Conservation (phyloP, 768 basidiomycete species). For the Mycena galericulata region DNA sequence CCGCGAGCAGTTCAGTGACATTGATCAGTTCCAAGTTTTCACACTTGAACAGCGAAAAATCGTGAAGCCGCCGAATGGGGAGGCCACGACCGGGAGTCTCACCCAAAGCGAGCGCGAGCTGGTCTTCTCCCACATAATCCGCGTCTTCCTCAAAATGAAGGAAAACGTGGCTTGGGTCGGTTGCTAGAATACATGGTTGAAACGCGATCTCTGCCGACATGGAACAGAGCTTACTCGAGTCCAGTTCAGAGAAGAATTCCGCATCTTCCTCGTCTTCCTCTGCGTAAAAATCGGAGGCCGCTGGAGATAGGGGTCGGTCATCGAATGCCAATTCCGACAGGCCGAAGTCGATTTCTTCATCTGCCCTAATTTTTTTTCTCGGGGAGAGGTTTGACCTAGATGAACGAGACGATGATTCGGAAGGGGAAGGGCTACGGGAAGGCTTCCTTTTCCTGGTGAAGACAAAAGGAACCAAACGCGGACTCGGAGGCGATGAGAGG, state of each 20-base stretch:
- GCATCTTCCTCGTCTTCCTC: no score
- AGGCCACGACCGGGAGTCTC: slow-evolving; percentile 49
- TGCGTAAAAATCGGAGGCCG: slow-evolving; percentile 9
- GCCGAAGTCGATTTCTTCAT: slow-evolving; percentile 19
- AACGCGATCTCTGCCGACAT: neutral
- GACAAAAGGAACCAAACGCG: no score
- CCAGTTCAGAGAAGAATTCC: neutral
- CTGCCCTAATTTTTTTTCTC: slow-evolving; percentile 1
- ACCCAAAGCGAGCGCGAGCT: slow-evolving; percentile 37
- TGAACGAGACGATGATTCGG: slow-evolving; percentile 13
- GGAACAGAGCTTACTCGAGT: neutral
- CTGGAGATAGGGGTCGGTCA: neutral
- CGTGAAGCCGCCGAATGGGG: slow-evolving; percentile 67
- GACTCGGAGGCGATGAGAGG: no score
- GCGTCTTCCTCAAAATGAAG: neutral
- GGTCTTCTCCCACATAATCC: slow-evolving; percentile 50
- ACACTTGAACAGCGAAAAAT: slow-evolving; percentile 66
- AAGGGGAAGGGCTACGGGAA: no score
- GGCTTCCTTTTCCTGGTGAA: no score
- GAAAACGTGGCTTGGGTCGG: neutral
- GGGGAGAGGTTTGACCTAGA: slow-evolving; percentile 25
- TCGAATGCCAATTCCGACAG: neutral
- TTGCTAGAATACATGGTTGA: neutral
- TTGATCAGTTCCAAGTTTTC: slow-evolving; percentile 53
- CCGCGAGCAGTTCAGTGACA: slow-evolving; percentile 52